A percentile compares a stretch with the other conserved stretches of the same genome.
phyloP scores from a whole-genome alignment of 169 alveolate genomes.

The Sarcocystis neurona region DNA sequence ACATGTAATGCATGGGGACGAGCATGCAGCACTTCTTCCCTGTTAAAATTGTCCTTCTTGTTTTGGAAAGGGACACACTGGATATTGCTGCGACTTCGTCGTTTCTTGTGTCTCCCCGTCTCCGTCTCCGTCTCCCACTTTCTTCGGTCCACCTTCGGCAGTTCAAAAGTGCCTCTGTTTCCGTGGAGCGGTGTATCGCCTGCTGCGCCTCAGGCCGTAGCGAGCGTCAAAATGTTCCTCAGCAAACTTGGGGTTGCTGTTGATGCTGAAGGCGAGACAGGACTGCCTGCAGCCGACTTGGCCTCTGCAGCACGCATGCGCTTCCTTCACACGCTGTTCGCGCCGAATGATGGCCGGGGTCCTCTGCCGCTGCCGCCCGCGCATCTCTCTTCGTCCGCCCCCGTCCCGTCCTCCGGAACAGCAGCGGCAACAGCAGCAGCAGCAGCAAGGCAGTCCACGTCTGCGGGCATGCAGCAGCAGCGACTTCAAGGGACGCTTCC shows the following conservation, averaged over 20 bases:
- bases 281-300: slow-evolving; percentile 58
- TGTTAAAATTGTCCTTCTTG: no score
- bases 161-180: not conserved
- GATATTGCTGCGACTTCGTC: not conserved
- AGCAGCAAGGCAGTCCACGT: not conserved
- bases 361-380: not conserved
- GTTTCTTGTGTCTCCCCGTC: not conserved
- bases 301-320: slow-evolving; percentile 50
- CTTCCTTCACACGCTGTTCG: not conserved
- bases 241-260: slow-evolving; percentile 57
- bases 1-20: no score
- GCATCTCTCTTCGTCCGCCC: not conserved
- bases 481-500: slow-evolving; percentile 78
- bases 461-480: not conserved
- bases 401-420: not conserved
- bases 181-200: not conserved
- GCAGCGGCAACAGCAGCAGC: not conserved
- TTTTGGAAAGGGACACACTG: no score
- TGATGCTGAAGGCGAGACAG: slow-evolving; percentile 56
- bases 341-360: not conserved
- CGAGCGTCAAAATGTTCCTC: slow-evolving; percentile 51
- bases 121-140: not conserved
- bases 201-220: slow-evolving; percentile 40
- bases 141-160: not conserved
- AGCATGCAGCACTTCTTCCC: no score